Percentiles rank a stretch among this genome's conserved stretches.
These are phyloP conservation scores for Pholiota microspora DNA, from an alignment of 768 basidiomycete species.

Conservation along the genomic window DNA sequence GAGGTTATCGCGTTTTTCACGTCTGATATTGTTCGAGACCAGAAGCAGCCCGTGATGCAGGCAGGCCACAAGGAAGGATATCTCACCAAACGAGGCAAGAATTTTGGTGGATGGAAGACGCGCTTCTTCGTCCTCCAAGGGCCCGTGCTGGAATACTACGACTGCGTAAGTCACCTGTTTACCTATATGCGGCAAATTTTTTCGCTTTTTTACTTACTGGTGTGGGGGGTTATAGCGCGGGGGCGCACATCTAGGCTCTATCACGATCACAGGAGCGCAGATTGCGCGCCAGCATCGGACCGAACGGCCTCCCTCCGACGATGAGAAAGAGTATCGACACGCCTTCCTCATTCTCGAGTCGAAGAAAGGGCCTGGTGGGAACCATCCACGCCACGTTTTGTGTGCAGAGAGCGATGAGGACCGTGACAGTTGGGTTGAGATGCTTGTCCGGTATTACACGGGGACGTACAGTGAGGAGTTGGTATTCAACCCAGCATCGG, in stretches of 20 bases:
- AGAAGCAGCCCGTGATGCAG: constrained; percentile 74
- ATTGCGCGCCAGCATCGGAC: constrained; percentile 91
- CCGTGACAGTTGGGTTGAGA: constrained; percentile 92
- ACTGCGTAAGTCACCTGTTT: constrained; percentile 67
- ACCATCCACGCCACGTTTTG: constrained; percentile 82
- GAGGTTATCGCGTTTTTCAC: constrained; percentile 92
- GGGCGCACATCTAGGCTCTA: constrained; percentile 88
- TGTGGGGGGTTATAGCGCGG: constrained; percentile 57
- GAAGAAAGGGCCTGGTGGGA: constrained; percentile 67
- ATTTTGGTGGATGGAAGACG: constrained; percentile 98
- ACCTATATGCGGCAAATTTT: not conserved
- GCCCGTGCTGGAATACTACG: constrained; percentile 90
- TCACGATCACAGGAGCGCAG: constrained; percentile 86
- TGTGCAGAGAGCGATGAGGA: constrained; percentile 96
- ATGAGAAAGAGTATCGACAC: constrained; percentile 94
- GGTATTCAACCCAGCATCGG: constrained; percentile 35
- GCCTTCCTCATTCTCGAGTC: constrained; percentile 96
- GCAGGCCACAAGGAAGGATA: constrained; percentile 92
- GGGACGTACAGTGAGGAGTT: constrained; percentile 79
- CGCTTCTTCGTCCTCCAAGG: constrained; percentile 94
- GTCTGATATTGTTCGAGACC: constrained; percentile 79
- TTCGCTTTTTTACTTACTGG: not conserved
- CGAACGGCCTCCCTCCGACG: constrained; percentile 54
- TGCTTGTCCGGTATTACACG: constrained; percentile 84
- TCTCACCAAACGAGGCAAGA: constrained; percentile 93